Conservation (phyloP, 345 rosid species). For the Erucastrum elatum region DNA sequence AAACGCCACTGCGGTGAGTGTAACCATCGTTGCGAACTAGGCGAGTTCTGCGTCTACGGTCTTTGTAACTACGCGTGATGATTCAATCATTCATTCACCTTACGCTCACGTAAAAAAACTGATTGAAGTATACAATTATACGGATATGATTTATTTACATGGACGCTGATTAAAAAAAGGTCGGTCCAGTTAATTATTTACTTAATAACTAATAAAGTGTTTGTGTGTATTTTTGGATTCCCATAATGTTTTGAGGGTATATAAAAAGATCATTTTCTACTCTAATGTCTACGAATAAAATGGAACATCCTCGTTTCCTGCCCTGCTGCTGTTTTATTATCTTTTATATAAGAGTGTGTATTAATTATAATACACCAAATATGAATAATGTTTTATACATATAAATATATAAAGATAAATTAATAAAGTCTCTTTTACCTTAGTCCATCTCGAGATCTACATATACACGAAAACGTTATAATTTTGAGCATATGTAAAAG, state of each 20-base stretch:
- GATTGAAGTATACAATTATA: conserved; percentile 12
- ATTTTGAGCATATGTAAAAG: background rate
- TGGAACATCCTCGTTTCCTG: conserved; percentile 35
- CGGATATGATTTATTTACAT: conserved; percentile 35
- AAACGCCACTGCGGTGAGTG: conserved; percentile 81
- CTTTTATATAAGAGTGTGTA: conserved; percentile 17
- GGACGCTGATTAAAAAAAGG: conserved; percentile 24
- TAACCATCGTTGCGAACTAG: conserved; percentile 51
- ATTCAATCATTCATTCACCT: conserved; percentile 22
- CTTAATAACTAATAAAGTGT: conserved; percentile 30
- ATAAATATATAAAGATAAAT: conserved; percentile 15
- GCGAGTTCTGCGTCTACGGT: conserved; percentile 62
- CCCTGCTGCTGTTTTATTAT: background rate
- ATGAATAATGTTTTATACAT: conserved; percentile 17
- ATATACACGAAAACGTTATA: background rate
- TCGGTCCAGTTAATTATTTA: conserved; percentile 28
- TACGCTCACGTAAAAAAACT: background rate
- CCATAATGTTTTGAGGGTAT: conserved; percentile 45
- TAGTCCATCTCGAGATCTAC: background rate
- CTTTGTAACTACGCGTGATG: conserved; percentile 67
- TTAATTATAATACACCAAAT: conserved; percentile 10
- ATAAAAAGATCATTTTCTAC: conserved; percentile 30
- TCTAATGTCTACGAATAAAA: conserved; percentile 18
- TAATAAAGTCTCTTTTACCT: conserved; percentile 31
- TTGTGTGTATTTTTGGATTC: conserved; percentile 41